Conservation (phyloP, 495 filamentous ascomycete genomes). For the Copromyces sp. region DNA sequence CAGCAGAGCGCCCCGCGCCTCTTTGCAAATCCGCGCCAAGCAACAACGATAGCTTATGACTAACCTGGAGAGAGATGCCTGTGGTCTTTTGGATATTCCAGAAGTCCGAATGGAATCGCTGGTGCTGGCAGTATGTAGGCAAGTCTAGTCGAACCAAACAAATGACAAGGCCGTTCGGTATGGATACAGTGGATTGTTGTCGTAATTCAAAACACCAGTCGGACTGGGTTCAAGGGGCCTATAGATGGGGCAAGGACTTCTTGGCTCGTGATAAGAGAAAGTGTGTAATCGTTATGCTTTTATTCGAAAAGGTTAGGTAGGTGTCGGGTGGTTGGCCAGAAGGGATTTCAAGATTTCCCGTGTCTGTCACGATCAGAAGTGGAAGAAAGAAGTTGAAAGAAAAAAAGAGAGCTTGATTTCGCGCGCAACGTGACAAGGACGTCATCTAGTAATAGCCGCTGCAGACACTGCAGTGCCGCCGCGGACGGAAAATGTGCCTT, state of each 20-base stretch:
- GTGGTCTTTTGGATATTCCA: not conserved
- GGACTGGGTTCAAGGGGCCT: not conserved
- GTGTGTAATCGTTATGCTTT: not conserved
- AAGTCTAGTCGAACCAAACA: not conserved
- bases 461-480: not conserved
- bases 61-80: not conserved
- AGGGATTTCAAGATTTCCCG: not conserved
- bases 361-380: not conserved
- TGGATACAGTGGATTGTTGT: not conserved
- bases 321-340: not conserved
- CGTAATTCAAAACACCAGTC: not conserved
- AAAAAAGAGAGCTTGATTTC: not conserved
- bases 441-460: not conserved
- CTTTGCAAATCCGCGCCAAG: not conserved
- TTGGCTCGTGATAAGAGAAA: not conserved
- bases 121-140: not conserved
- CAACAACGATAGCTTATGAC: not conserved
- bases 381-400: not conserved
- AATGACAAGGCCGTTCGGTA: not conserved
- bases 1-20: not conserved
- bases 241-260: not conserved
- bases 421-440: not conserved
- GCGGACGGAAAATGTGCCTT: not conserved
- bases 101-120: not conserved
- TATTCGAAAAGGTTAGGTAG: not conserved